These are phyloP conservation scores for Rhizodiscina lignyota DNA, from an alignment of 495 filamentous ascomycete species.

Conservation along the genomic window DNA sequence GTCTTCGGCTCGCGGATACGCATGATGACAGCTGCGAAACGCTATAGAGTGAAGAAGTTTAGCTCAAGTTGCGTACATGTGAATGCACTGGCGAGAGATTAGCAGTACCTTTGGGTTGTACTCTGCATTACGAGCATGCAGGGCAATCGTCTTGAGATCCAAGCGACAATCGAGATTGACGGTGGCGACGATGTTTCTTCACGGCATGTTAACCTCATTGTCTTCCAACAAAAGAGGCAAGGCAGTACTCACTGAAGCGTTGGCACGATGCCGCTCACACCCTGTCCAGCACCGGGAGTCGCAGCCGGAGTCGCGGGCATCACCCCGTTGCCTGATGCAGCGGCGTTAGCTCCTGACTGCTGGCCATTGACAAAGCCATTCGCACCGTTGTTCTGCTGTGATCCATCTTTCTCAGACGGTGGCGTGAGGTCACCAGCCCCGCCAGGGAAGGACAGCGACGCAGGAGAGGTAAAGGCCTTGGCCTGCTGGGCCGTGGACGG, in stretches of 20 bases:
- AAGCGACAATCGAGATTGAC: conserved; percentile 97
- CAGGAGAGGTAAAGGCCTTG: conserved; percentile 66
- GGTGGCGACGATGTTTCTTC: conserved; percentile 98
- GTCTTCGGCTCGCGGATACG: conserved; percentile 98
- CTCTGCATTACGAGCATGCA: conserved; percentile 96
- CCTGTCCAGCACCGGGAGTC: conserved; percentile 64
- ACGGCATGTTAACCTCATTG: conserved; percentile 22
- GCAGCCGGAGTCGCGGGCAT: conserved; percentile 91
- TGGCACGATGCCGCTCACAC: conserved; percentile 84
- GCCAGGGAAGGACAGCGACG: conserved; percentile 79
- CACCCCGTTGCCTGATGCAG: conserved; percentile 59
- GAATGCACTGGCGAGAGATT: conserved; percentile 19
- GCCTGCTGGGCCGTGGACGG: conserved; percentile 78
- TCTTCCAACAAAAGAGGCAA: not conserved
- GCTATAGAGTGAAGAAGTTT: conserved; percentile 54
- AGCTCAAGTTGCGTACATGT: conserved; percentile 25
- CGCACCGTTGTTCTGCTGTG: conserved; percentile 29
- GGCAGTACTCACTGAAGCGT: conserved; percentile 87
- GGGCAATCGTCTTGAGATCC: conserved; percentile 96
- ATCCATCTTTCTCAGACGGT: conserved; percentile 43
- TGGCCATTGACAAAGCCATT: conserved; percentile 34
- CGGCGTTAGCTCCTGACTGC: conserved; percentile 43
- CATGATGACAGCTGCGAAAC: conserved; percentile 99
- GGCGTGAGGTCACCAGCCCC: conserved; percentile 69
- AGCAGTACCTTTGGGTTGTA: conserved; percentile 87